Percentiles rank a stretch among this genome's conserved stretches.
phyloP scores from a whole-genome alignment of 148 eudicot genomes.

The Rhododendron williamsianum region DNA sequence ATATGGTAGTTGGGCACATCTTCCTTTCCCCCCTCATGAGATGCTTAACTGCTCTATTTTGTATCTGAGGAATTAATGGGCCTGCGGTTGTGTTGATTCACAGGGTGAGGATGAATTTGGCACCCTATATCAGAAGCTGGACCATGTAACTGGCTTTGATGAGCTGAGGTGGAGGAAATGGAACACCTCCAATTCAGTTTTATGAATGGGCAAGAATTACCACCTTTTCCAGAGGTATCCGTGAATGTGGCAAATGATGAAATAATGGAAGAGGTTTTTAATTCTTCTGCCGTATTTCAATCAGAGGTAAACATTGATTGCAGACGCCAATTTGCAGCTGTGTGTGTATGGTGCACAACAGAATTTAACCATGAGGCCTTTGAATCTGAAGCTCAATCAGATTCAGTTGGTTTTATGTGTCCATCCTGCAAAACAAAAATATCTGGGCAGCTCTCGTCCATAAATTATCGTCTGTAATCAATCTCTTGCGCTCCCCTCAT shows the following conservation, averaged over 20 bases:
- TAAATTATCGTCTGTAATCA: slow-evolving; percentile 25
- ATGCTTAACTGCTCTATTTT: background rate
- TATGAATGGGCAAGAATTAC: slow-evolving; percentile 31
- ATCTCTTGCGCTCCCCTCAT: background rate
- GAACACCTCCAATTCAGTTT: slow-evolving; percentile 40
- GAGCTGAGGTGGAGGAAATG: slow-evolving; percentile 49
- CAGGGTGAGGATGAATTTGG: slow-evolving; percentile 38
- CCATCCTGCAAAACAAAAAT: slow-evolving; percentile 59
- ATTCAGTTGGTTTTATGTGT: slow-evolving; percentile 74
- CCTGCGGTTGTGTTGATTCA: slow-evolving; percentile 2
- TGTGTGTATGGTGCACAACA: slow-evolving; percentile 64
- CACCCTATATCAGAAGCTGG: slow-evolving; percentile 35
- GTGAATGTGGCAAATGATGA: slow-evolving; percentile 32
- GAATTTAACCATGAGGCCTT: slow-evolving; percentile 46
- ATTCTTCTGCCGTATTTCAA: slow-evolving; percentile 24
- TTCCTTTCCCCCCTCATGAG: background rate
- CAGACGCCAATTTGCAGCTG: slow-evolving; percentile 26
- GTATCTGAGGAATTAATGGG: background rate
- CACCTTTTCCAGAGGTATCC: slow-evolving; percentile 35
- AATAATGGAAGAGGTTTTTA: slow-evolving; percentile 27
- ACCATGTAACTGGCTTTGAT: slow-evolving; percentile 31
- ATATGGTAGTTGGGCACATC: background rate
- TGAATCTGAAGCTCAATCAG: slow-evolving; percentile 50
- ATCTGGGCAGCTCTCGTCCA: slow-evolving; percentile 52
- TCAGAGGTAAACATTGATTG: slow-evolving; percentile 24